A percentile compares a stretch with the other conserved stretches of the same genome.
Evolutionary conservation across 352 stramenopile species (phyloP).

Genomic region (Halophytophthora batemanensis): DNA sequence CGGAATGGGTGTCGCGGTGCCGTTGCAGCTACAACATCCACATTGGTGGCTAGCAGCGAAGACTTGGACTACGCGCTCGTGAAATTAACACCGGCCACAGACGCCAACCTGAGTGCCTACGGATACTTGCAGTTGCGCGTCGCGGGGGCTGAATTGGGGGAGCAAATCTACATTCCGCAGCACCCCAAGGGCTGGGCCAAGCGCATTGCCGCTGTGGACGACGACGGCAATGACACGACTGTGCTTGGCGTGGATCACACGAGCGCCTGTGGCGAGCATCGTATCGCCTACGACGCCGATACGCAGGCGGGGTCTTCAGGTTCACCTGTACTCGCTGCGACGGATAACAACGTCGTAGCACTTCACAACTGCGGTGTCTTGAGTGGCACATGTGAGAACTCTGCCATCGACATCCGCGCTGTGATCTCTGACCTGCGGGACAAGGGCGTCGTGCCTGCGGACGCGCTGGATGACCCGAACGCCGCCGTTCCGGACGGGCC

Average conservation of each 20-base stretch:
- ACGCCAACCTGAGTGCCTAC: constrained; percentile 22
- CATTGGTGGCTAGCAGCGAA: constrained; percentile 18
- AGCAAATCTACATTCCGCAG: constrained; percentile 53
- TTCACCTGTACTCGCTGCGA: constrained; percentile 35
- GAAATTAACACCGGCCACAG: constrained; percentile 23
- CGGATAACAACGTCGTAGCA: constrained; percentile 41
- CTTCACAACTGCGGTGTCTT: constrained; percentile 49
- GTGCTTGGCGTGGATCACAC: constrained; percentile 16
- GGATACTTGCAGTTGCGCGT: constrained; percentile 33
- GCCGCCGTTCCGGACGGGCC: constrained; percentile 16
- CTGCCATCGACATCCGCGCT: constrained; percentile 30
- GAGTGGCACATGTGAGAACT: constrained; percentile 23
- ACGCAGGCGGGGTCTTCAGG: constrained; percentile 39
- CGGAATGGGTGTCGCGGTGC: constrained; percentile 17
- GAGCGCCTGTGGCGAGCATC: constrained; percentile 26
- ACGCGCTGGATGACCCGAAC: constrained; percentile 21
- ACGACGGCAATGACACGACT: constrained; percentile 22
- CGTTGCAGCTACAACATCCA: constrained; percentile 23
- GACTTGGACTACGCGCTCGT: constrained; percentile 43
- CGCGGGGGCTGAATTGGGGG: constrained; percentile 16
- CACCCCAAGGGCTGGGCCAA: constrained; percentile 37
- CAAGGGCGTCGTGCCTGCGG: constrained; percentile 21
- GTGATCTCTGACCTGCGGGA: constrained; percentile 28
- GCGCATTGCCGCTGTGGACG: constrained; percentile 24
- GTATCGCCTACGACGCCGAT: constrained; percentile 41